Evolutionary conservation across 371 early-diverging fungal species (phyloP).

Genomic region (Sporodiniella umbellata): DNA sequence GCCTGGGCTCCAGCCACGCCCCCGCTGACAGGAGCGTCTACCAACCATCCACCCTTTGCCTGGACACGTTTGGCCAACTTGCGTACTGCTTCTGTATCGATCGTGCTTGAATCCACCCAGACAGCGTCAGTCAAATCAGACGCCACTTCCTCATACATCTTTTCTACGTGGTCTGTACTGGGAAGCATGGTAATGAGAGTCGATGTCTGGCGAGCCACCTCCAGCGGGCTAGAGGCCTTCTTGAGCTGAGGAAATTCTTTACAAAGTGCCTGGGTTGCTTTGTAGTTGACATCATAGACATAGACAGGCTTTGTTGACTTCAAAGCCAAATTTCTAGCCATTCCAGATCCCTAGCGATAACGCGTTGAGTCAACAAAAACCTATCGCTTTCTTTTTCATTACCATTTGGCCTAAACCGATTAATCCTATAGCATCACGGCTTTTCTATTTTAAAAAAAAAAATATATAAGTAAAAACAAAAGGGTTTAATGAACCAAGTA

Average conservation of each 20-base stretch:
- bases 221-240: constrained; percentile 57
- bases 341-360: constrained; percentile 63
- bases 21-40: constrained; percentile 97
- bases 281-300: constrained; percentile 71
- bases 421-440: constrained; percentile 71
- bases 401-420: constrained; percentile 97
- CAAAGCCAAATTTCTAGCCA: constrained; percentile 85
- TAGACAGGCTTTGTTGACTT: constrained; percentile 58
- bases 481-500: no score
- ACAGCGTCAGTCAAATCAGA: constrained; percentile 46
- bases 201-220: constrained; percentile 68
- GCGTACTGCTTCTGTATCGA: constrained; percentile 74
- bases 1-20: constrained; percentile 88
- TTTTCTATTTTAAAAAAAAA: constrained; percentile 13
- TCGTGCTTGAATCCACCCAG: constrained; percentile 90
- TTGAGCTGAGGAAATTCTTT: constrained; percentile 43
- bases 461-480: no score
- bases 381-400: constrained; percentile 3
- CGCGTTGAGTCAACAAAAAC: not conserved
- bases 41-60: constrained; percentile 59
- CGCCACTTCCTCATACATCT: constrained; percentile 74
- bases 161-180: constrained; percentile 71
- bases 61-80: constrained; percentile 60
- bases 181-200: constrained; percentile 95
- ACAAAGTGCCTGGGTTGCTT: constrained; percentile 51